A percentile compares a stretch with the other conserved stretches of the same genome.
Conservation (phyloP, 495 filamentous ascomycete genomes). For the Peziza echinospora region DNA sequence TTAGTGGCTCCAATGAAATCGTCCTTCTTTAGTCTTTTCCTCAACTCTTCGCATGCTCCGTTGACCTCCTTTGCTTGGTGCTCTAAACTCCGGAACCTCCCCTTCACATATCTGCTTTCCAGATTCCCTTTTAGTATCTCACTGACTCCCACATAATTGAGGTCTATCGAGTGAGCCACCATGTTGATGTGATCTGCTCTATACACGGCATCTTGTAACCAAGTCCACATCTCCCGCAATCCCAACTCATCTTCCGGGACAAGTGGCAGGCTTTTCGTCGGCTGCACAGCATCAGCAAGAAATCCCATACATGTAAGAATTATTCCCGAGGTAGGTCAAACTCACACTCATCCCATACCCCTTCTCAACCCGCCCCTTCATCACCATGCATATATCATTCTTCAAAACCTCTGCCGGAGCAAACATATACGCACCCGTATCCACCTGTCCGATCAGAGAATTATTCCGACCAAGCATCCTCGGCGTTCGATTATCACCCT, state of each 20-base stretch:
- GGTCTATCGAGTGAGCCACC: constrained; percentile 49
- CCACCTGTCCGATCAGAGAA: not conserved
- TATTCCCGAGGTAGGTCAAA: constrained; percentile 2
- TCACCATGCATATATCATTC: constrained; percentile 14
- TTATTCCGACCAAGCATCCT: not conserved
- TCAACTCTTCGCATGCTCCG: constrained; percentile 31
- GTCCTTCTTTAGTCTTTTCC: constrained; percentile 26
- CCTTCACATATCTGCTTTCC: constrained; percentile 11
- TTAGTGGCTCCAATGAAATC: constrained; percentile 29
- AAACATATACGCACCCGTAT: not conserved
- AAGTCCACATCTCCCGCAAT: constrained; percentile 13
- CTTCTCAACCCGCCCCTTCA: constrained; percentile 11
- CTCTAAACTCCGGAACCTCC: constrained; percentile 2
- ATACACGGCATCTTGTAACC: constrained; percentile 35
- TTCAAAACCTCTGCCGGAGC: constrained; percentile 7
- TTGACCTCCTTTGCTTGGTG: constrained; percentile 22
- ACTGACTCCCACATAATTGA: constrained; percentile 67
- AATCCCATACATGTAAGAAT: not conserved
- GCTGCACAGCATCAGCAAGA: too few species aligned
- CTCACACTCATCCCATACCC: constrained; percentile 17
- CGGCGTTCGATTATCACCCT: not conserved
- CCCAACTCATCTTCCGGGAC: constrained; percentile 6
- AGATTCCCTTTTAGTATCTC: constrained; percentile 60
- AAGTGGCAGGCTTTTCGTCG: constrained; percentile 6
- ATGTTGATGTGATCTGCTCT: constrained; percentile 47